Evolutionary conservation across 768 basidiomycete species (phyloP).

Genomic region (Auricularia sp.): DNA sequence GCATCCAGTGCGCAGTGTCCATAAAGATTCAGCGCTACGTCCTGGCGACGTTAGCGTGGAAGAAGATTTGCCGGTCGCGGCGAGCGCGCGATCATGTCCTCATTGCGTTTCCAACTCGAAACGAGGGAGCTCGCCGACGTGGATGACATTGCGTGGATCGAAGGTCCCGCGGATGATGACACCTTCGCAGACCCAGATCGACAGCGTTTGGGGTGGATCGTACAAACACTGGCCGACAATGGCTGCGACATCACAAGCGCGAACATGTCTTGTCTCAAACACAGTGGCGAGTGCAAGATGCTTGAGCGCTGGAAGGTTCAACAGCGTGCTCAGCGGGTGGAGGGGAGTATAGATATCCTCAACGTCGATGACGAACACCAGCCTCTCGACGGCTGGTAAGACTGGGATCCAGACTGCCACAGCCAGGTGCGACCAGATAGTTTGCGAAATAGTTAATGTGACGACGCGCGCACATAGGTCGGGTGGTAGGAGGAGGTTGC

Average conservation of each 20-base stretch:
- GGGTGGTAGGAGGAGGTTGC: no score
- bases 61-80: no score
- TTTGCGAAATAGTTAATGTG: not conserved
- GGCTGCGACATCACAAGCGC: not conserved
- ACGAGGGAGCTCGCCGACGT: not conserved
- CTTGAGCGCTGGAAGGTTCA: not conserved
- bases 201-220: not conserved
- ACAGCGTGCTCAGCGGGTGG: not conserved
- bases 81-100: no score
- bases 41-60: no score
- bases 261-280: not conserved
- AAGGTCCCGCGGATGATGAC: not conserved
- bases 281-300: not conserved
- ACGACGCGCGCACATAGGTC: not conserved
- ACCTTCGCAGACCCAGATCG: not conserved
- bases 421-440: not conserved
- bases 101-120: not conserved
- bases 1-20: no score
- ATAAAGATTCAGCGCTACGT: no score
- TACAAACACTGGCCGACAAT: not conserved
- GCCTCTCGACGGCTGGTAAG: not conserved
- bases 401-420: not conserved
- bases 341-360: not conserved
- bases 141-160: not conserved
- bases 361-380: not conserved